Conservation (phyloP, 208 protist genomes). For the Dictyostelium gargantuum region DNA sequence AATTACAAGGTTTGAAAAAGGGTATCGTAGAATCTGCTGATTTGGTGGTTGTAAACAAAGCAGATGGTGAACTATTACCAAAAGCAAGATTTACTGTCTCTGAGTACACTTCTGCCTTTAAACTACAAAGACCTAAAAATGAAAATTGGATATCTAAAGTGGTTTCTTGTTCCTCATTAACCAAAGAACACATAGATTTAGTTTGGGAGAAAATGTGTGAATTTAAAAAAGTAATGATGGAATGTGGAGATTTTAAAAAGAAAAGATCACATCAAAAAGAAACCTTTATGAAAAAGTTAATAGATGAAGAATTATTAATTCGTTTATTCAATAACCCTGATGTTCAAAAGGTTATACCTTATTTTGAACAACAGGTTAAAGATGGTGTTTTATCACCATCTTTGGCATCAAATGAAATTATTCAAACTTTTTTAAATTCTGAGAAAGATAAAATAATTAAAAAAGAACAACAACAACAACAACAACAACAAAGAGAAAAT, state of each 20-base stretch:
- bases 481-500: too few species aligned
- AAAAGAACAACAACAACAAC: not conserved
- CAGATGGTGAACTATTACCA: constrained; percentile 85
- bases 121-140: constrained; percentile 53
- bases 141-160: constrained; percentile 52
- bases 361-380: constrained; percentile 51
- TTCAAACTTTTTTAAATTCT: constrained; percentile 19
- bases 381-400: constrained; percentile 36
- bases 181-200: constrained; percentile 30
- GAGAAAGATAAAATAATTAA: not conserved
- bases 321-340: not conserved
- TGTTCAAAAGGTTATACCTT: constrained; percentile 2
- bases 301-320: constrained; percentile 51
- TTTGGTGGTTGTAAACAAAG: constrained; percentile 94
- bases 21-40: constrained; percentile 95
- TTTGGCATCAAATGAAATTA: constrained; percentile 34
- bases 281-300: constrained; percentile 51
- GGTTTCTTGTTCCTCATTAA: not conserved
- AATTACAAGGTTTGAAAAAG: constrained; percentile 93
- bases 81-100: constrained; percentile 40
- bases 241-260: constrained; percentile 16
- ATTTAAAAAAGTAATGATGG: constrained; percentile 45
- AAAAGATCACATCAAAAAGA: constrained; percentile 51
- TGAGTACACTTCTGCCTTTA: constrained; percentile 62
- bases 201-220: constrained; percentile 36